A percentile compares a stretch with the other conserved stretches of the same genome.
phyloP scores from a whole-genome alignment of 352 stramenopile species.

The Saprolegnia diclina region DNA sequence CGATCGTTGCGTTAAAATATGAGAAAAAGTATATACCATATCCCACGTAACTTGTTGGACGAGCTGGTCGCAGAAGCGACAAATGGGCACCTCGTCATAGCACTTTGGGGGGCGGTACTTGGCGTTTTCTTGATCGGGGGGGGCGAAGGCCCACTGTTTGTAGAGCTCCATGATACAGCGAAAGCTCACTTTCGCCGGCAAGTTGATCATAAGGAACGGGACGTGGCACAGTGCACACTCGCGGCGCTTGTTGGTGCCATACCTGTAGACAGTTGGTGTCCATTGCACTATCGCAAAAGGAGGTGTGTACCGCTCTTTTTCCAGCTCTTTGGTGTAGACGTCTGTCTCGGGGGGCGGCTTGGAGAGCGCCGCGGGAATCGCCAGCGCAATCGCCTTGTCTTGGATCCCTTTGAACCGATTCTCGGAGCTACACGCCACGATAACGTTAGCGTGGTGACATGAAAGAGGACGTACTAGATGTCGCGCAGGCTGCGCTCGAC shows the following conservation, averaged over 20 bases:
- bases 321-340: conserved; percentile 29
- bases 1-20: too few relatives aligned
- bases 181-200: conserved; percentile 68
- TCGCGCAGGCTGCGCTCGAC: conserved; percentile 13
- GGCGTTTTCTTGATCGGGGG: conserved; percentile 38
- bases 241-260: conserved; percentile 51
- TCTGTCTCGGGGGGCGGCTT: conserved; percentile 30
- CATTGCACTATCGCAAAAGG: too few relatives aligned
- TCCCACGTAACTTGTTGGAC: conserved; percentile 38
- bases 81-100: conserved; percentile 67
- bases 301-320: conserved; percentile 23
- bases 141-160: conserved; percentile 45
- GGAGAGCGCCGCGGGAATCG: conserved; percentile 26
- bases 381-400: conserved; percentile 36
- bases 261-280: conserved; percentile 17
- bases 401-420: conserved; percentile 25
- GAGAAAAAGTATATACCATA: background rate
- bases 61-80: conserved; percentile 68
- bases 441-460: too few relatives aligned
- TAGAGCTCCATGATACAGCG: conserved; percentile 75
- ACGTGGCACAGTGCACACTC: conserved; percentile 63
- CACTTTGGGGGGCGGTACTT: conserved; percentile 59
- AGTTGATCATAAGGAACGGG: conserved; percentile 46
- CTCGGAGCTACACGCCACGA: background rate
- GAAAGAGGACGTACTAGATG: background rate